phyloP scores from a whole-genome alignment of 2,329 filamentous ascomycete genomes.

The Fusarium longipes region DNA sequence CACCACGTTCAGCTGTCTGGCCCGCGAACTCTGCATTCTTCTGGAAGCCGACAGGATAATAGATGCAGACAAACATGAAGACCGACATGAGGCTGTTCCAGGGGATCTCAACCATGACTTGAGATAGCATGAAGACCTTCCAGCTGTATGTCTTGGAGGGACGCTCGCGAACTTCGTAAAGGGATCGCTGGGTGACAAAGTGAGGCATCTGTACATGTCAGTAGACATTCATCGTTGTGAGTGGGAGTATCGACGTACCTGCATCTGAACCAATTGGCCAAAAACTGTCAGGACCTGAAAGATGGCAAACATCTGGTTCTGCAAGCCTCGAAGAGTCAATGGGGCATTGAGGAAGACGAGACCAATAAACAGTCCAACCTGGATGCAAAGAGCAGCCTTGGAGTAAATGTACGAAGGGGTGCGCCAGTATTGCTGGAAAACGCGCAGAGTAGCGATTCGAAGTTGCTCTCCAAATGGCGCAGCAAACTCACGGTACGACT shows the following conservation, averaged over 20 bases:
- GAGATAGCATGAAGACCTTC: constrained; percentile 85
- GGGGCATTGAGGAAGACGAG: constrained; percentile 81
- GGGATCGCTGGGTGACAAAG: constrained; percentile 81
- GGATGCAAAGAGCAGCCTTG: constrained; percentile 75
- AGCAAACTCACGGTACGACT: constrained; percentile 79
- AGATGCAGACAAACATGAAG: constrained; percentile 82
- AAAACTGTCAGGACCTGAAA: constrained; percentile 88
- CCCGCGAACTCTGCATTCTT: constrained; percentile 65
- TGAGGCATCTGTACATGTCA: constrained; percentile 78
- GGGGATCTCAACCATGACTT: constrained; percentile 85
- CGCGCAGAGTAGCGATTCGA: constrained; percentile 73
- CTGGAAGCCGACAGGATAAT: constrained; percentile 85
- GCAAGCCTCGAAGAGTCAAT: constrained; percentile 79
- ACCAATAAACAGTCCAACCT: constrained; percentile 79
- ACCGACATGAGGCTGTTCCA: constrained; percentile 83
- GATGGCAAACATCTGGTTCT: constrained; percentile 87
- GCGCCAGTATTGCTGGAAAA: constrained; percentile 93
- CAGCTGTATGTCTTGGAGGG: constrained; percentile 87
- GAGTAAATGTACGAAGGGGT: constrained; percentile 90
- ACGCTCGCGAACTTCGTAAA: constrained; percentile 88
- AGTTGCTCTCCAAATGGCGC: constrained; percentile 78
- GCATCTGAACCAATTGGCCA: constrained; percentile 74
- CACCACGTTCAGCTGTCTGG: constrained; percentile 63
- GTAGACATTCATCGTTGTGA: background rate
- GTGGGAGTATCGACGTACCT: background rate